Base-by-base conservation (phyloP, 495 filamentous ascomycete species). In the Pyronema domesticum region DNA sequence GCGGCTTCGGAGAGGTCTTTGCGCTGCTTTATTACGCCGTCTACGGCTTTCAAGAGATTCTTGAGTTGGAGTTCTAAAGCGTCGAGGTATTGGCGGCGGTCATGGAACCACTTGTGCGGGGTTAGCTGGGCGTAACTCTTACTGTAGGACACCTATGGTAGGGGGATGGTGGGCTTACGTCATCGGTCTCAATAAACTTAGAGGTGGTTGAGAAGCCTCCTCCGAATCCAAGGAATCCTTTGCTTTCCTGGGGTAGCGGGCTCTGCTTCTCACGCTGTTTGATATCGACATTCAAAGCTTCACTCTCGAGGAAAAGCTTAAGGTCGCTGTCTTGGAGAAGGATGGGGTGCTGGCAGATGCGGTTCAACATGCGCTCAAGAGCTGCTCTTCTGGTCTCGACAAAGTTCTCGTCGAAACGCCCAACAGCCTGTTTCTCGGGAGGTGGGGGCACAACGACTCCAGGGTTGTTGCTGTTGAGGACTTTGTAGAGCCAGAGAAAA, bases 121-220 rank as follows among this genome's bases (percentile, higher is more conserved):
- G 13, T 30, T 30, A 44, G 51, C 34, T 18, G 3, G 42, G 34
- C 1, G 3, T 33, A 35, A n/a, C 11, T 33, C 13, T 17, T 36
- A 51, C 13, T 1, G 1, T 6, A 13, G 18, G 48, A 3, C 13
- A 6, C 13, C 23, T 35, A 51, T 37, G 35, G 5, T 35, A 33
- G 14, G 17, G 34, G 33, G 30, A 18, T 11, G 13, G 35, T 17
- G n/a, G 56, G 75, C 81, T 75, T 71, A 91, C 86, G 68, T 98
- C 91, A 69, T 98, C 91, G 61, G 94, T 93, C 66, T 98, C 91
- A 42, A 96, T 82, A 69, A 96, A 98, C 68, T 98, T 98, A 47
- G 52, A 40, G 37, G 50, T 33, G 45, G n/a, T 47, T 30, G 48
- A 51, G 8, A 53, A 33, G 7, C 50, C 35, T 11, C 50, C 70